Evolutionary conservation across 129 eudicot genomes (phyloP).

Genomic region (Arctium minus): DNA sequence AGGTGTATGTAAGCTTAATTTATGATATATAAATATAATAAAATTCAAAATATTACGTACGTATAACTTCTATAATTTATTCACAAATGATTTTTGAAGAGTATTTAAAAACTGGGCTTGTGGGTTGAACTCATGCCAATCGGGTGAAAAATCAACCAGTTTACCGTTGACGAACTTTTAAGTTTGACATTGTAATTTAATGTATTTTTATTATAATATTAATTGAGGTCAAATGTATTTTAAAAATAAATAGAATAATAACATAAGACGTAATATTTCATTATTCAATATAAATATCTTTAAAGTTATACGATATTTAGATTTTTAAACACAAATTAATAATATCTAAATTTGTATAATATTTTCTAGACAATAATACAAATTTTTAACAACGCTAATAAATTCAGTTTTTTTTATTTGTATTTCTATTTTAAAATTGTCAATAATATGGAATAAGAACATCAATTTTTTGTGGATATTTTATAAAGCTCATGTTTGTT

Average conservation of each 20-base stretch:
- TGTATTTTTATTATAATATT: no score
- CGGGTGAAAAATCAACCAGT: not conserved
- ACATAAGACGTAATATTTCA: not conserved
- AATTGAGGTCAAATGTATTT: not conserved
- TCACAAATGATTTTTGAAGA: no score
- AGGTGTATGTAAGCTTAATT: no score
- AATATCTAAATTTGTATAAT: no score
- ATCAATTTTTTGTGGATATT: not conserved
- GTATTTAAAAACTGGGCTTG: not conserved
- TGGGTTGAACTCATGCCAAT: not conserved
- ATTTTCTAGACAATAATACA: no score
- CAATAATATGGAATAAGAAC: not conserved
- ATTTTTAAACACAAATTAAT: no score
- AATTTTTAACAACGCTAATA: not conserved
- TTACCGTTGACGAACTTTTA: not conserved
- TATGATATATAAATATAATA: no score
- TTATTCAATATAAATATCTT: not conserved
- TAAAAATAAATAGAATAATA: no score
- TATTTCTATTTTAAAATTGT: no score
- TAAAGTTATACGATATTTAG: no score
- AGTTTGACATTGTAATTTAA: not conserved
- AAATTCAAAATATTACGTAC: no score
- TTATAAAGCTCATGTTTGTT: not conserved
- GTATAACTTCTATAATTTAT: no score
- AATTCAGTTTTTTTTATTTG: not conserved